phyloP scores from a whole-genome alignment of 83 land plant genomes.

The Larix sibirica region DNA sequence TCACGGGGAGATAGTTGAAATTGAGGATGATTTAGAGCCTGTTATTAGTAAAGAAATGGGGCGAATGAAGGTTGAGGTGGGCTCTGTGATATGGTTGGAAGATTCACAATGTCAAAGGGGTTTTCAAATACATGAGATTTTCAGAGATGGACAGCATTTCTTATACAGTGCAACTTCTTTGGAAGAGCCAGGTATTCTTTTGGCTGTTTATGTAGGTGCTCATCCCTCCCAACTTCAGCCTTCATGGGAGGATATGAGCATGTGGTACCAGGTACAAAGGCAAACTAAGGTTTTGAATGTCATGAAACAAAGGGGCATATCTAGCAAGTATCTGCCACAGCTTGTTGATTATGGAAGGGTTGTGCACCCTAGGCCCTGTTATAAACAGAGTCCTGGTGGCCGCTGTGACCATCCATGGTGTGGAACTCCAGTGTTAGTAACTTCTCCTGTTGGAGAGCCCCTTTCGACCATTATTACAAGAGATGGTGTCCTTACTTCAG shows the following conservation, averaged over 20 bases:
- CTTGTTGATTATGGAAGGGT: constrained; percentile 72
- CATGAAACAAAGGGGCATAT: constrained; percentile 58
- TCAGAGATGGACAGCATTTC: constrained; percentile 43
- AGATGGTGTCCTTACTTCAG: constrained; percentile 53
- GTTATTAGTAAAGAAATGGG: constrained; percentile 29
- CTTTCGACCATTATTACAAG: constrained; percentile 49
- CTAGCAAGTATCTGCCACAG: constrained; percentile 61
- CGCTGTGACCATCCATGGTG: constrained; percentile 91
- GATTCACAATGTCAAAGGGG: constrained; percentile 70
- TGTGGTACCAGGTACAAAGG: constrained; percentile 96
- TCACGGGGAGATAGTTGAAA: constrained; percentile 61
- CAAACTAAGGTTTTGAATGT: constrained; percentile 88
- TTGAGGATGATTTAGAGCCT: constrained; percentile 40
- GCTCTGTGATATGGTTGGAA: constrained; percentile 66
- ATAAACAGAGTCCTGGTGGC: constrained; percentile 54
- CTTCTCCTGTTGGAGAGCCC: constrained; percentile 76
- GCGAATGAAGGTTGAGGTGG: constrained; percentile 55
- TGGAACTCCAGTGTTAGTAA: constrained; percentile 83
- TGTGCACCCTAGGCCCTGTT: constrained; percentile 70
- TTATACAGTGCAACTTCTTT: constrained; percentile 64
- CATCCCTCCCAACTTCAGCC: constrained; percentile 85
- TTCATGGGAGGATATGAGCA: constrained; percentile 89
- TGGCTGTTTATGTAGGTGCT: constrained; percentile 78
- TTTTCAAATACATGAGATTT: constrained; percentile 53
- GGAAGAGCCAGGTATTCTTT: constrained; percentile 35